Evolutionary conservation across 2,329 filamentous ascomycete genomes (phyloP).

Genomic region (Fusarium tanahbumbuense): DNA sequence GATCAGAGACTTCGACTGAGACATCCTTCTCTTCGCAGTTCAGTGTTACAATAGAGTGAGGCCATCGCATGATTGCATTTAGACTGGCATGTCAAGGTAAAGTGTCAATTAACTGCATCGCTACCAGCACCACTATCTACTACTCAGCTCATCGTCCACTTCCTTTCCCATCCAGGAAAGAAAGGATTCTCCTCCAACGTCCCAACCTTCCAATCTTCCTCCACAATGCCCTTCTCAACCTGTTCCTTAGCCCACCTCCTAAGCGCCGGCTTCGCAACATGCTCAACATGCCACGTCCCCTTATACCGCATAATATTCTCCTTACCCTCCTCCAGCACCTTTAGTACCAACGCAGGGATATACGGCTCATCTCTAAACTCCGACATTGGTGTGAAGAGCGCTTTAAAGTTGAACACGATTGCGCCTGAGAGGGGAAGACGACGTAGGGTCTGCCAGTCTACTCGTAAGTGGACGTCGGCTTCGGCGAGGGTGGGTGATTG

Average conservation of each 20-base stretch:
- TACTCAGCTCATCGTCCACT: conserved; percentile 36
- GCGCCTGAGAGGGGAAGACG: conserved; percentile 80
- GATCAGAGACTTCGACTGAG: too few relatives aligned
- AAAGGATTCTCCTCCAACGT: conserved; percentile 82
- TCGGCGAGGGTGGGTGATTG: conserved; percentile 41
- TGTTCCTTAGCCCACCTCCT: conserved; percentile 75
- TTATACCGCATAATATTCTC: conserved; percentile 81
- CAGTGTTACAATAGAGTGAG: too few relatives aligned
- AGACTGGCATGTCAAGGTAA: too few relatives aligned
- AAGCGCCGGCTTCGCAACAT: conserved; percentile 74
- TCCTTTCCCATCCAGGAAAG: conserved; percentile 74
- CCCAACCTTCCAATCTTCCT: conserved; percentile 70
- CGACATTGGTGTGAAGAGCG: conserved; percentile 79
- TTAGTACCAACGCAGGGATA: conserved; percentile 75
- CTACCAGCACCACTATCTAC: too few relatives aligned
- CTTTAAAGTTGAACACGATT: conserved; percentile 90
- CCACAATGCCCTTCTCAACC: conserved; percentile 68
- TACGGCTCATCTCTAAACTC: conserved; percentile 79
- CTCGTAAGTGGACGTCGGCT: conserved; percentile 74
- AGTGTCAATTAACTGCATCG: not conserved
- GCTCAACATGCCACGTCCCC: conserved; percentile 82
- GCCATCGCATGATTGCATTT: too few relatives aligned
- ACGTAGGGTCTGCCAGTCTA: conserved; percentile 90
- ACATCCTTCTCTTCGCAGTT: too few relatives aligned
- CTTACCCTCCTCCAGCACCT: conserved; percentile 72